Evolutionary conservation across 2,329 filamentous ascomycete genomes (phyloP).

Genomic region (Cladophialophora psammophila): DNA sequence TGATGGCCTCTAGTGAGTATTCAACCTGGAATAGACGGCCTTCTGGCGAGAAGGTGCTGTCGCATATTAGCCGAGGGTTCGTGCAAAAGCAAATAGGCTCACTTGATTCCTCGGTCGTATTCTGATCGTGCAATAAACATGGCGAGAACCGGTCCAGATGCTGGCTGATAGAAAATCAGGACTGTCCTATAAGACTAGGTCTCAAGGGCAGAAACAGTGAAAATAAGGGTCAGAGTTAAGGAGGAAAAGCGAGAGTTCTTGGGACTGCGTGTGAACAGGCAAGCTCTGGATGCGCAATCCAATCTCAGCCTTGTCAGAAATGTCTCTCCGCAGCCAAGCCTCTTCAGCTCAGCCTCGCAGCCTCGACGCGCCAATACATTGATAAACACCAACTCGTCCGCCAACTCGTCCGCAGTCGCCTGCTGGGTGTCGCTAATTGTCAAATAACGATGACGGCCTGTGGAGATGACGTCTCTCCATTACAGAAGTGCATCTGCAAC

Average conservation of each 20-base stretch:
- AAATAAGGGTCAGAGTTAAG: background rate
- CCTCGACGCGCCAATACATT: constrained; percentile 12
- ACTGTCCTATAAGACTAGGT: background rate
- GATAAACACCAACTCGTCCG: background rate
- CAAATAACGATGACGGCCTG: constrained; percentile 22
- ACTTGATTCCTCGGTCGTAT: constrained; percentile 99
- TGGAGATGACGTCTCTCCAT: constrained; percentile 39
- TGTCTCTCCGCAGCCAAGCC: constrained; percentile 7
- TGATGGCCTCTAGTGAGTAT: constrained; percentile 99
- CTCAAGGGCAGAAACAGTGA: background rate
- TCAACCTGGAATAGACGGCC: constrained; percentile 99
- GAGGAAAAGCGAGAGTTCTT: background rate
- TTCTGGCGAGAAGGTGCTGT: constrained; percentile 98
- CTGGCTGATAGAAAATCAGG: background rate
- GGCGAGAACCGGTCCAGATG: constrained; percentile 21
- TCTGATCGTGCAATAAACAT: constrained; percentile 99
- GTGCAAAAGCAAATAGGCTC: constrained; percentile 49
- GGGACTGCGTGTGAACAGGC: constrained; percentile 8
- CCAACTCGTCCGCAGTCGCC: background rate
- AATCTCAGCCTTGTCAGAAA: constrained; percentile 17
- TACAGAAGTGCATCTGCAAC: constrained; percentile 41
- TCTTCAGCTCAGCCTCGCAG: constrained; percentile 3
- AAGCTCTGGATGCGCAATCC: constrained; percentile 21
- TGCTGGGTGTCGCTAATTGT: background rate
- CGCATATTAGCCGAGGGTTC: constrained; percentile 37